Base-by-base conservation (phyloP, 2,329 filamentous ascomycete genomes). In the Ascochyta lentis region DNA sequence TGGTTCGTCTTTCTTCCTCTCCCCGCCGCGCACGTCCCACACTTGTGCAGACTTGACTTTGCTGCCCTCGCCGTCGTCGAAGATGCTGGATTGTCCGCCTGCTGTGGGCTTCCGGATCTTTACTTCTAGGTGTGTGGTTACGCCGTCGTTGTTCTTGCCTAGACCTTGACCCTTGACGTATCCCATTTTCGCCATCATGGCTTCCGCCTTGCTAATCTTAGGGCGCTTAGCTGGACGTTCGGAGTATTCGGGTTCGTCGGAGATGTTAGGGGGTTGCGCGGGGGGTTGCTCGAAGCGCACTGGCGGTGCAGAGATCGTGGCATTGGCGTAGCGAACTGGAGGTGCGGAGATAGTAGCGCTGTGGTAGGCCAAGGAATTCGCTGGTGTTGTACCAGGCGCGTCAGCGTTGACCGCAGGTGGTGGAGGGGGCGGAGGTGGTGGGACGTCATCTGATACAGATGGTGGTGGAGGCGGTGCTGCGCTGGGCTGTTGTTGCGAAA, bases 111-210 rank as follows among this genome's bases (percentile, higher is more conserved):
- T 70, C 24, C 66, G 65, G 45, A 58, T 66, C 53, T 69, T 70
- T 33, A 94, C 84, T 67, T 96, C 86, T 4, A 99, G 80, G 4
- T 93, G 91, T 22, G 92, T 91, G 49, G 91, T 83, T 66, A 99
- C 97, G 58, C 95, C 95, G 23, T 87, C 86, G 29, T 86, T 87
- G 59, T 88, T 85, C 15, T 91, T 92, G 63, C 95, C 95, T 4
- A 99, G 85, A 19, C 95, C 95, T 59, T 89, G 84, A 23, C 95
- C 95, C 69, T 93, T 89, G 33, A 87, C 89, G 91, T 93, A 98
- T 51, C 95, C 95, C 77, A 96, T 95, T 73, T 97, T 98, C 58
- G 86, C 85, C 86, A 99, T 92, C 52, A 98, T 84, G 31, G 92
- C 89, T 63, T 92, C 86, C 0, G 92, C 95, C 74, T 69, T 70